These are phyloP conservation scores for Neurospora sublineolata DNA, from an alignment of 495 filamentous ascomycete species.

Conservation along the genomic window DNA sequence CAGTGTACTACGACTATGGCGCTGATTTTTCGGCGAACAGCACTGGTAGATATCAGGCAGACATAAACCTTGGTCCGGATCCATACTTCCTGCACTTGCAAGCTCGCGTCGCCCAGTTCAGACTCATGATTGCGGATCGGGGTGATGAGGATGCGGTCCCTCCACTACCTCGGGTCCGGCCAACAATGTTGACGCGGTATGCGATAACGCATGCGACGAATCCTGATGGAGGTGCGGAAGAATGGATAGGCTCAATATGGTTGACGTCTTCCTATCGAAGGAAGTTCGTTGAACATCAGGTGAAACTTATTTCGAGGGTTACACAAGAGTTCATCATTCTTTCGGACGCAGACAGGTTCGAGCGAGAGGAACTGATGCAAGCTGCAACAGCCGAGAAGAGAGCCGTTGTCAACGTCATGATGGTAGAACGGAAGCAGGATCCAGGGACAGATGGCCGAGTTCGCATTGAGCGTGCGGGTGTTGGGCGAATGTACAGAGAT, in stretches of 20 bases:
- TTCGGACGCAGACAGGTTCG: background rate
- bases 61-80: background rate
- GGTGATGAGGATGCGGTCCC: background rate
- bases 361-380: background rate
- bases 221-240: background rate
- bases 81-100: background rate
- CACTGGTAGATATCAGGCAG: background rate
- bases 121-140: background rate
- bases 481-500: background rate
- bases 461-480: background rate
- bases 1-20: background rate
- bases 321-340: background rate
- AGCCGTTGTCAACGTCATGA: background rate
- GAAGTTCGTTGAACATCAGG: background rate
- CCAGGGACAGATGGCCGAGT: background rate
- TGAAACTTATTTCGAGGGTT: background rate
- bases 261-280: background rate
- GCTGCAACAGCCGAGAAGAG: background rate
- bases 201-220: background rate
- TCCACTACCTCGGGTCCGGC: background rate
- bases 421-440: background rate
- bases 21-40: background rate
- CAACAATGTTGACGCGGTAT: background rate
- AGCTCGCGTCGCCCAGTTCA: background rate
- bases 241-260: background rate